Percentiles rank a stretch among this genome's conserved stretches.
Evolutionary conservation across 2,329 filamentous ascomycete species (phyloP).

Genomic region (Parasarocladium wereldwijsianum): DNA sequence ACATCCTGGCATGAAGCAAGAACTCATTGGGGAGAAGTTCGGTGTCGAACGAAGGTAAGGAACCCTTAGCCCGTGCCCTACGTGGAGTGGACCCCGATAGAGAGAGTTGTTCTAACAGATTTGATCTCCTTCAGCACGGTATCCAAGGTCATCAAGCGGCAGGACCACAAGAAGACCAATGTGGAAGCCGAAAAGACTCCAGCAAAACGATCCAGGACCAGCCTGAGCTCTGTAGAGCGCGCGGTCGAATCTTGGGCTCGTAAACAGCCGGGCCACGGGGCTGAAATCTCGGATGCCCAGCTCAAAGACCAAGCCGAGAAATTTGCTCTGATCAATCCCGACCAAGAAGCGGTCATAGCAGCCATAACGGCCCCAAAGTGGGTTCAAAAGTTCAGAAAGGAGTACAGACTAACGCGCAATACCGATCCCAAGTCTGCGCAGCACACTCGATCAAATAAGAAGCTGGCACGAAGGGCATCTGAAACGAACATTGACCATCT

Average conservation of each 20-base stretch:
- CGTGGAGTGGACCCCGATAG: constrained; percentile 3
- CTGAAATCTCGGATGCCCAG: constrained; percentile 60
- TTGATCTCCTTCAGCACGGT: constrained; percentile 54
- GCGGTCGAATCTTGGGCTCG: constrained; percentile 77
- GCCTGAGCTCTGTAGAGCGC: constrained; percentile 66
- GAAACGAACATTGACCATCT: constrained; percentile 62
- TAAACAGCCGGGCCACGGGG: constrained; percentile 64
- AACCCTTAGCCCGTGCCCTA: too few relatives aligned
- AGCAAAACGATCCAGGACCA: constrained; percentile 69
- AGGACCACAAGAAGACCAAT: constrained; percentile 55
- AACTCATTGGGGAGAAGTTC: constrained; percentile 89
- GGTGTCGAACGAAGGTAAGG: constrained; percentile 96
- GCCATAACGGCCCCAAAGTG: constrained; percentile 62
- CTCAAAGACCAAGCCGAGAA: constrained; percentile 74
- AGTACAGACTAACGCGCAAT: constrained; percentile 61
- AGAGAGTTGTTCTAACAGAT: constrained; percentile 16
- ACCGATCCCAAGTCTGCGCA: too few relatives aligned
- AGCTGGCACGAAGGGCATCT: constrained; percentile 40
- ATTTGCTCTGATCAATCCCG: constrained; percentile 53
- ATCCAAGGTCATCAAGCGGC: constrained; percentile 91
- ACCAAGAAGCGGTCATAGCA: constrained; percentile 54
- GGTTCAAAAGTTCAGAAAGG: constrained; percentile 93
- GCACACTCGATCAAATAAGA: constrained; percentile 15
- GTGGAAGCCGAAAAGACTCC: constrained; percentile 25
- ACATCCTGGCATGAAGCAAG: constrained; percentile 82